Evolutionary conservation across 768 basidiomycete species (phyloP), one percentile per base, ranked within the genome.

Genomic region (Tricholoma matsutake): DNA sequence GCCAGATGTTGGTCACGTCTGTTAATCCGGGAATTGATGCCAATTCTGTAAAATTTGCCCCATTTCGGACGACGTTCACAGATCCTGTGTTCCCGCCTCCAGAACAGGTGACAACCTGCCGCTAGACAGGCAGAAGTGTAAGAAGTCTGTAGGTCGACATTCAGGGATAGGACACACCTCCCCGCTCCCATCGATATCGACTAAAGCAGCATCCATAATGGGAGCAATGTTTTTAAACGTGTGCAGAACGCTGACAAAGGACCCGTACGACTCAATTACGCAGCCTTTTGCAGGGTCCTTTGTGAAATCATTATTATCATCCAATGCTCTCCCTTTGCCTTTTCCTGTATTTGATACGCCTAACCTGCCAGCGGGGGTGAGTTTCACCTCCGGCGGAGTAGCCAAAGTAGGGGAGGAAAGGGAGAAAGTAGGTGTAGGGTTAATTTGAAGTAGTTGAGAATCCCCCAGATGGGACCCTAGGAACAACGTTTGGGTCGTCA

Each of bases 81-180:
- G 88, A 86, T 2, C 95, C 94, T 2, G 86, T 83, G 63, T 85
- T 92, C 54, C 80, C 81, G 1, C 85, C 89, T 5, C 95, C 95
- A 3, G 92, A 95, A 67, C 91, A 92, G 1, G 93, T 92, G 4
- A 96, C 85, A 43, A 96, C 83, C 71, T 91, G 87, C n/a, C 78
- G 79, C 90, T 94, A 63, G 1, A 43, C 16, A 20, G n/a, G 14
- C 20, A 39, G 4, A 34, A 39, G 29, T 4, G 13, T 5, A 58
- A 37, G 56, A 31, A 5, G 13, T 25, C 14, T 47, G 37, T 14
- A 4, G 34, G 1, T 14, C 0, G 6, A 39, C 22, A 18, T 52
- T 43, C 6, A 22, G 41, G n/a, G 55, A 8, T 1, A n/a, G 2
- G 7, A 67, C 80, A 32, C 62, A 89, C 88, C 78, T 91, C 87